Base-by-base conservation (phyloP, 1,284 basidiomycete genomes). In the Gymnopus androsaceus region DNA sequence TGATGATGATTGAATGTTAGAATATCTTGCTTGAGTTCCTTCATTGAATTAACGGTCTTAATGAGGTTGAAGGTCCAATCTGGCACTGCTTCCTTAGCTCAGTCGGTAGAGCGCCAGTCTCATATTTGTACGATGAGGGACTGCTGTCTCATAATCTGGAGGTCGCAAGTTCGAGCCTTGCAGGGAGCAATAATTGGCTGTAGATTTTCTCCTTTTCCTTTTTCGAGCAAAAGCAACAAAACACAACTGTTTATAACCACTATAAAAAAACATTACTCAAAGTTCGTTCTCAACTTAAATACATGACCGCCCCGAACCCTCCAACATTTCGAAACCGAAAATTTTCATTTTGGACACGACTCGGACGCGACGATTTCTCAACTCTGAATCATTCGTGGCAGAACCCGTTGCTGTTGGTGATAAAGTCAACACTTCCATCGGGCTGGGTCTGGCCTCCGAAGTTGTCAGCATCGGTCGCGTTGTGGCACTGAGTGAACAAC, bases 361-460 rank as follows among this genome's bases (percentile, higher is more conserved):
- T n/a, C n/a, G n/a, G n/a, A n/a, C n/a, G n/a, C n/a, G n/a, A n/a
- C n/a, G n/a, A n/a, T n/a, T n/a, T n/a, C n/a, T n/a, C n/a, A n/a
- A n/a, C n/a, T n/a, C n/a, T n/a, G n/a, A n/a, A n/a, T n/a, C n/a
- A n/a, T 38, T 38, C 46, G 28, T 33, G 19, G 54, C 64, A 66
- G 51, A 54, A 66, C n/a, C 64, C 64, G 34, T 56, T 55, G 27
- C 59, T 62, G 37, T 62, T 45, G 30, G 51, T 59, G 40, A 66
- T 65, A 38, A 36, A 61, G 34, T 62, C 54, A 19, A 64, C 34
- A 25, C 58, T 59, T 30, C 65, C 65, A 51, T 65, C 61, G 7
- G 62, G 57, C 55, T 66, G 63, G 14, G 37, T 59, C 58, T 66
- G 65, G 2, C 63, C 65, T 5, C 62, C 65, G 15, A 23, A 27